These are phyloP conservation scores for Cryptococcus sp. DNA, from an alignment of 1,284 basidiomycete species.

Conservation along the genomic window DNA sequence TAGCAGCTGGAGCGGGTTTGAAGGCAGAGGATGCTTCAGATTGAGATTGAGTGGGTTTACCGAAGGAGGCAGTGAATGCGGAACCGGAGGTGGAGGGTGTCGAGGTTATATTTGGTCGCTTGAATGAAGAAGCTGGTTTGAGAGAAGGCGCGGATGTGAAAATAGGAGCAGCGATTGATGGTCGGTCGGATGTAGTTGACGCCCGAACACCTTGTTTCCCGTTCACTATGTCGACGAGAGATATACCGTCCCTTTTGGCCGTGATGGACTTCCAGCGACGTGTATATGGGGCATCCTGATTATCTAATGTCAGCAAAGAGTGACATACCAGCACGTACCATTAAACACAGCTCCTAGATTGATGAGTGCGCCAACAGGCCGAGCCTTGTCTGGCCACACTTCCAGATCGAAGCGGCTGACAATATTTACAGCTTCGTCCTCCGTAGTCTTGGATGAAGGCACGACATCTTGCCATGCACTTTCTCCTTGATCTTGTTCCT, in stretches of 20 bases:
- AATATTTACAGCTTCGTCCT: conserved; percentile 30
- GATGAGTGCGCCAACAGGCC: conserved; percentile 50
- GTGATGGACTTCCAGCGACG: conserved; percentile 66
- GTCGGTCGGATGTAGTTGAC: not conserved
- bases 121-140: not conserved
- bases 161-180: not conserved
- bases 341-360: conserved; percentile 61
- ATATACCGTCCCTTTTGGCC: conserved; percentile 59
- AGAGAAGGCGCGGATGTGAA: not conserved
- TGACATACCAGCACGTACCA: conserved; percentile 41
- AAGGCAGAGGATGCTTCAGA: not conserved
- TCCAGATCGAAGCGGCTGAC: conserved; percentile 39
- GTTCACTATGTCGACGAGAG: conserved; percentile 71
- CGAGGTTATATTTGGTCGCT: too few species aligned
- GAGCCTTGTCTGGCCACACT: conserved; percentile 36
- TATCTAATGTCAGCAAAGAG: conserved; percentile 46
- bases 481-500: conserved; percentile 45
- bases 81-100: not conserved
- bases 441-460: conserved; percentile 16
- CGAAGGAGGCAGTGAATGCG: not conserved
- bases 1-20: not conserved
- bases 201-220: conserved; percentile 53
- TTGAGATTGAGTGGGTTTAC: not conserved
- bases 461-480: conserved; percentile 44
- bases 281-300: conserved; percentile 65